phyloP scores from a whole-genome alignment of 208 protist genomes.

The Leishmania braziliensis region DNA sequence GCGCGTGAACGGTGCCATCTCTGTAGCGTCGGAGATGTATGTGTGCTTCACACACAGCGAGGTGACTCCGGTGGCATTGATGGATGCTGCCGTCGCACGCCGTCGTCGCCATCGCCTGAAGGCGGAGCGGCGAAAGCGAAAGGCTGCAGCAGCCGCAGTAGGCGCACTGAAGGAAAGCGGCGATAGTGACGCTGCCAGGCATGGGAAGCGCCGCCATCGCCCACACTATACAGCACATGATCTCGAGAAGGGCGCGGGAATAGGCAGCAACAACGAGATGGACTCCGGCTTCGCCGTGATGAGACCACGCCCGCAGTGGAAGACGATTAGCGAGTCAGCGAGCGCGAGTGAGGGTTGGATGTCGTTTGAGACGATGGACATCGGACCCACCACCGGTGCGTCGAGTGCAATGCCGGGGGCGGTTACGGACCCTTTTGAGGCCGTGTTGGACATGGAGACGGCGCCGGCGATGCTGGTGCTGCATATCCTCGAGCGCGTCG shows the following conservation, averaged over 20 bases:
- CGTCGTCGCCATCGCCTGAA: slow-evolving; percentile 30
- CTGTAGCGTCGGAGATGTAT: slow-evolving; percentile 54
- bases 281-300: background rate
- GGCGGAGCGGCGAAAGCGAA: slow-evolving; percentile 12
- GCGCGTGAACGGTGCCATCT: slow-evolving; percentile 47
- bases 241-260: background rate
- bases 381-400: background rate
- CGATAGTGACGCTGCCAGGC: background rate
- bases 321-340: background rate
- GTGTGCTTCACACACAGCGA: slow-evolving; percentile 75
- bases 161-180: background rate
- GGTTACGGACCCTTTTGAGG: slow-evolving; percentile 12
- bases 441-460: slow-evolving; percentile 24
- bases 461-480: slow-evolving; percentile 27
- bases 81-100: slow-evolving; percentile 18
- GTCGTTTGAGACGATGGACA: slow-evolving; percentile 7
- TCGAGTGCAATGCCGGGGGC: background rate
- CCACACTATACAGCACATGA: background rate
- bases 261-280: background rate
- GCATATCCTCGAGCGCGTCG: slow-evolving; percentile 32
- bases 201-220: background rate
- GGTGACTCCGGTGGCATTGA: slow-evolving; percentile 27
- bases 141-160: background rate
- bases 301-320: background rate
- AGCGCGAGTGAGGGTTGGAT: slow-evolving; percentile 8